phyloP scores from a whole-genome alignment of 2,329 filamentous ascomycete species.

The Colletotrichum nymphaeae region DNA sequence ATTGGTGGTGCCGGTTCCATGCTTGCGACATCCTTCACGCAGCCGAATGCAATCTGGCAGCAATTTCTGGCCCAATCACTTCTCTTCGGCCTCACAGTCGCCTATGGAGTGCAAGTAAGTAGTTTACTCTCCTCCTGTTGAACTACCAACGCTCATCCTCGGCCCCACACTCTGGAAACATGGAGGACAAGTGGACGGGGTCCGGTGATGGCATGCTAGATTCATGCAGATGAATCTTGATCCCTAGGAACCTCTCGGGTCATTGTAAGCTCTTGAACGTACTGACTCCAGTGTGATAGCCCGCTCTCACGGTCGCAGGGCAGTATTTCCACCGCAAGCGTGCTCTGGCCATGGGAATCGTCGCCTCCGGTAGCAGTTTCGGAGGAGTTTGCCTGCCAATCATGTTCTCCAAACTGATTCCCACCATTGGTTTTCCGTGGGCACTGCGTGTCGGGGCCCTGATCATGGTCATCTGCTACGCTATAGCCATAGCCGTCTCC shows the following conservation, averaged over 20 bases:
- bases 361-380: constrained; percentile 63
- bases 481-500: constrained; percentile 48
- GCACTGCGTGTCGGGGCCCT: constrained; percentile 60
- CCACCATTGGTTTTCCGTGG: constrained; percentile 57
- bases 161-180: not conserved
- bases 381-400: constrained; percentile 71
- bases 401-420: constrained; percentile 66
- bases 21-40: constrained; percentile 28
- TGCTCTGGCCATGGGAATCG: constrained; percentile 64
- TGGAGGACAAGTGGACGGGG: not conserved
- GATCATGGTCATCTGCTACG: constrained; percentile 51
- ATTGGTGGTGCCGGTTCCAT: constrained; percentile 24
- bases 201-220: no score
- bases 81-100: constrained; percentile 31
- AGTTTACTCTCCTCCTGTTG: not conserved
- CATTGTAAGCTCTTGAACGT: not conserved
- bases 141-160: not conserved
- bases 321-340: constrained; percentile 56
- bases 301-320: constrained; percentile 37
- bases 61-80: constrained; percentile 51
- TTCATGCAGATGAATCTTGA: no score
- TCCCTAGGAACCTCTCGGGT: no score
- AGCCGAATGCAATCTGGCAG: constrained; percentile 46
- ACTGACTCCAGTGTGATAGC: not conserved
- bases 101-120: constrained; percentile 23